These are phyloP conservation scores for Chlamydomonas reinhardtii DNA, from an alignment of 163 green algal species.

Conservation along the genomic window DNA sequence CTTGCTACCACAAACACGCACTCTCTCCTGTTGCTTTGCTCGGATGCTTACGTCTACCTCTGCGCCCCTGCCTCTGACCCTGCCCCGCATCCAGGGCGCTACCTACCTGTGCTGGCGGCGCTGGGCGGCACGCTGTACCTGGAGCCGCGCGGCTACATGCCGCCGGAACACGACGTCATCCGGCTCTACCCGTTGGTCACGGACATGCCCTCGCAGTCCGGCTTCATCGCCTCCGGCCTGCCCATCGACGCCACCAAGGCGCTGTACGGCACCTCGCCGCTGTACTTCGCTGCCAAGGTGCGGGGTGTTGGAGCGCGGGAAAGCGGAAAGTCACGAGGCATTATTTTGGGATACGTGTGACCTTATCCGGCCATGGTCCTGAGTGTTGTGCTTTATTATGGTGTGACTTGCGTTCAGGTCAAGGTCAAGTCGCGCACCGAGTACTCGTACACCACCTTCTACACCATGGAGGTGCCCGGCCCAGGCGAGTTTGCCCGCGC, in stretches of 20 bases:
- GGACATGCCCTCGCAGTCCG: slow-evolving; percentile 68
- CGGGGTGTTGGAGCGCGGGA: too few relatives aligned
- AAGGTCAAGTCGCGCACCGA: slow-evolving; percentile 53
- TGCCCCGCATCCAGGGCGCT: slow-evolving; percentile 61
- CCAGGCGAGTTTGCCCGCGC: slow-evolving; percentile 74
- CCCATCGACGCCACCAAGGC: not conserved
- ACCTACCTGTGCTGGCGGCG: slow-evolving; percentile 82
- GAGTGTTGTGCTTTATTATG: too few relatives aligned
- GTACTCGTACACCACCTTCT: slow-evolving; percentile 81
- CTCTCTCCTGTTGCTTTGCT: too few relatives aligned
- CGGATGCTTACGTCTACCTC: too few relatives aligned
- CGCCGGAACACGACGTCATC: slow-evolving; percentile 82
- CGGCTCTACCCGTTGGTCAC: slow-evolving; percentile 67
- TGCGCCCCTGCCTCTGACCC: too few relatives aligned
- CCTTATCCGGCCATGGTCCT: too few relatives aligned
- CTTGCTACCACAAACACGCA: too few relatives aligned
- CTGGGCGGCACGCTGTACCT: slow-evolving; percentile 83
- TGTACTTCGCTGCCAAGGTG: slow-evolving; percentile 56
- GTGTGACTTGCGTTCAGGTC: slow-evolving; percentile 25
- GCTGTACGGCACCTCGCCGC: not conserved
- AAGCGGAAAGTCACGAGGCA: too few relatives aligned
- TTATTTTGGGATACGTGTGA: too few relatives aligned
- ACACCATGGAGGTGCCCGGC: slow-evolving; percentile 78
- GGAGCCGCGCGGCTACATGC: slow-evolving; percentile 66
- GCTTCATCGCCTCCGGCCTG: slow-evolving; percentile 77